Base-by-base conservation (phyloP, 1,139 yeast genomes). In the Suhomyces panamericanus region DNA sequence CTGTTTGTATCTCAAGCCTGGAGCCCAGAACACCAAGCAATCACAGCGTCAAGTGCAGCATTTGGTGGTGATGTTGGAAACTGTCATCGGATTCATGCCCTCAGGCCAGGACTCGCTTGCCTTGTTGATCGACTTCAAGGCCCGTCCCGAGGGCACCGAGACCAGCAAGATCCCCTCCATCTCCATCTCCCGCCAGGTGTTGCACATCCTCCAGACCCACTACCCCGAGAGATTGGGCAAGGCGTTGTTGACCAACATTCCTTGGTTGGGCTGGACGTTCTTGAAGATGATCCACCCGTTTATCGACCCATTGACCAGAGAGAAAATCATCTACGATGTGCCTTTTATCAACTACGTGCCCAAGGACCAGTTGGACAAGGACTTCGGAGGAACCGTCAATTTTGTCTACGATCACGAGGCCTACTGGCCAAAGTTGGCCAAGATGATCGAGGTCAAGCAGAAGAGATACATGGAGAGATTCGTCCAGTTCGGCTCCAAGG, bases 221-320 rank as follows among this genome's bases (percentile, higher is more conserved):
- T 93, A 93, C 62, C 98, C 98, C 1, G 99, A 93, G 65, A 78
- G 98, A 57, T 75, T 93, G 52, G 99, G 99, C 22, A 83, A 83
- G 59, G 97, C 97, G 0, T 72, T 91, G 42, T 76, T 93, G 52
- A 88, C 96, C 35, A 91, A 93, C 62, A 88, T 93, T 51, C 98
- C 98, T 11, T 87, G 95, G 84, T 69, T 90, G 42, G 98, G 91
- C 2, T 85, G 95, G 80, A 83, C 96, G 3, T 93, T 93, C 61
- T 73, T 93, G 60, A 90, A 87, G 66, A 70, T 91, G 50, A 91
- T 91, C 46, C 87, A 88, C 51, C 98, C 98, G 1, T 93, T 93
- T 60, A 91, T 93, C 50, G 99, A 93, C 60, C 98, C 99, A 3
- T 69, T 89, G 60, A 93, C 98, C 1, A 77, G 96, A 54, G 96